Conservation (phyloP, 1,284 basidiomycete genomes). For the Moniliella sp. region DNA sequence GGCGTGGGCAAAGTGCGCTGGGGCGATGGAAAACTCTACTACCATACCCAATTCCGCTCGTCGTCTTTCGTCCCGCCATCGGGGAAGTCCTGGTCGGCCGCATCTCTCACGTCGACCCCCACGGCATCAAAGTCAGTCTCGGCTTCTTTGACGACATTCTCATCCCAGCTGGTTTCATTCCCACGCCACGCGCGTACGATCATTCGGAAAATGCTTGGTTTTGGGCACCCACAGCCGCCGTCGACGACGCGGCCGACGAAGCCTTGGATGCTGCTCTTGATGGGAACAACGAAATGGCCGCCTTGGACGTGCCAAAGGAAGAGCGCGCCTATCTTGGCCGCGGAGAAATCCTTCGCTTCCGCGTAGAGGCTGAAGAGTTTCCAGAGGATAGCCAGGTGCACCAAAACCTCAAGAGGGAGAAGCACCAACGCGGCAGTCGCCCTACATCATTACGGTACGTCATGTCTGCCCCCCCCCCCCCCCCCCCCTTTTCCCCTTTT, state of each 20-base stretch:
- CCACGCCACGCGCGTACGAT: constrained; percentile 32
- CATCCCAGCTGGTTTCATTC: constrained; percentile 46
- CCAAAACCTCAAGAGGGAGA: neutral
- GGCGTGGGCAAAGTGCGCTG: constrained; percentile 82
- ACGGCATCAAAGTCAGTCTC: constrained; percentile 62
- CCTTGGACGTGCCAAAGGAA: constrained; percentile 24
- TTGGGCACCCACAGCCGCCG: constrained; percentile 34
- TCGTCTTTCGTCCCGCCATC: constrained; percentile 72
- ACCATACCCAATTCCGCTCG: constrained; percentile 78
- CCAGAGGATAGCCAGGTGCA: constrained; percentile 61
- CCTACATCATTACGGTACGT: neutral
- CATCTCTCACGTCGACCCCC: constrained; percentile 60
- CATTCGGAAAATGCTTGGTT: constrained; percentile 34
- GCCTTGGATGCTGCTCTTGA: constrained; percentile 34
- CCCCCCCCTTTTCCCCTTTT: neutral
- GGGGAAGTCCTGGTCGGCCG: constrained; percentile 74
- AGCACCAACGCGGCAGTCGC: too few species aligned
- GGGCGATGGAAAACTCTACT: constrained; percentile 82
- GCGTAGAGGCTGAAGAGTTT: constrained; percentile 68
- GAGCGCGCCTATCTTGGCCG: constrained; percentile 68
- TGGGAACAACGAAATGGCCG: constrained; percentile 34
- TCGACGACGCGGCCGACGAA: constrained; percentile 10
- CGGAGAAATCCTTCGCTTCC: constrained; percentile 61
- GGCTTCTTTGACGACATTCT: constrained; percentile 89
- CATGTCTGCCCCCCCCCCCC: too few species aligned